Evolutionary conservation across 208 protist genomes (phyloP).

Genomic region (Trypanosoma mega): DNA sequence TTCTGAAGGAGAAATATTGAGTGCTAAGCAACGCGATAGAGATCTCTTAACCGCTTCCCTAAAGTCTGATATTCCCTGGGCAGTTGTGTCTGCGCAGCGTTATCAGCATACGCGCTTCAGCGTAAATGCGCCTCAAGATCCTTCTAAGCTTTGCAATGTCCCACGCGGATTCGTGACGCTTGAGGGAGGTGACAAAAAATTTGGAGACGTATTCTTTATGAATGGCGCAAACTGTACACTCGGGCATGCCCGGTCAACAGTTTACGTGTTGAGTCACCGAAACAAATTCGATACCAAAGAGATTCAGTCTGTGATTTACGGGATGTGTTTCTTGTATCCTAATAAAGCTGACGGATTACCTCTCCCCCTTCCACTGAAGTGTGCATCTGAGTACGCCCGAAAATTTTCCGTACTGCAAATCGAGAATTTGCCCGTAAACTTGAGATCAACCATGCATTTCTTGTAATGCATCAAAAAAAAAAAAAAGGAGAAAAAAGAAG

Average conservation of each 20-base stretch:
- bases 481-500: conserved; percentile 6
- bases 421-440: conserved; percentile 20
- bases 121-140: not conserved
- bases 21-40: conserved; percentile 7
- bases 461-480: conserved; percentile 24
- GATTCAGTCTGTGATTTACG: conserved; percentile 42
- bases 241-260: conserved; percentile 46
- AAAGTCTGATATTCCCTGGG: conserved; percentile 31
- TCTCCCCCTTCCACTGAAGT: conserved; percentile 60
- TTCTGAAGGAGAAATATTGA: conserved; percentile 43
- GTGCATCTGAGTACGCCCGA: conserved; percentile 51
- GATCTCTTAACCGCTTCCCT: conserved; percentile 26
- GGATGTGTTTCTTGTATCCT: conserved; percentile 61
- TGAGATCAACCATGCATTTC: conserved; percentile 61
- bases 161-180: conserved; percentile 46
- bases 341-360: conserved; percentile 66
- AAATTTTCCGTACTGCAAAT: conserved; percentile 42
- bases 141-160: conserved; percentile 35
- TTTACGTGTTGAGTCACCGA: conserved; percentile 37
- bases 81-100: conserved; percentile 46
- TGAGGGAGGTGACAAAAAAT: conserved; percentile 29
- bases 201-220: conserved; percentile 41
- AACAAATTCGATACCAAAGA: conserved; percentile 26
- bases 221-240: conserved; percentile 52
- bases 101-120: conserved; percentile 47